Percentiles rank a stretch among this genome's conserved stretches.
These are phyloP conservation scores for Pharus latifolius DNA, from an alignment of 176 grass and related monocot species.

Conservation along the genomic window DNA sequence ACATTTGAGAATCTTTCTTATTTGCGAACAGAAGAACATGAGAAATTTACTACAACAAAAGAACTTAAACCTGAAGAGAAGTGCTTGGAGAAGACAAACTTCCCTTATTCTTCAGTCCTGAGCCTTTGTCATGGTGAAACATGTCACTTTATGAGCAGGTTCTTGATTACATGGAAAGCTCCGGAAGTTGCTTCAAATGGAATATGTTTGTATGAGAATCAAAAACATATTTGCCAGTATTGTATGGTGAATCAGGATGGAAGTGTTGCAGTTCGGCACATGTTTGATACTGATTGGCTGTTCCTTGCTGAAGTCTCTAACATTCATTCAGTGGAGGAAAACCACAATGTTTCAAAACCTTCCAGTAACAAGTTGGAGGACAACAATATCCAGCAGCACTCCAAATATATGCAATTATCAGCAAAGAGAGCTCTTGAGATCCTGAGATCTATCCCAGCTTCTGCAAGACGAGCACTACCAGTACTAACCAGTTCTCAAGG, in stretches of 20 bases:
- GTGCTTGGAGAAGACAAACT: constrained; percentile 3
- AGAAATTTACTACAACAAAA: constrained; percentile 44
- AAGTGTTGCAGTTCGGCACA: constrained; percentile 44
- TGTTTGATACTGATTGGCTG: constrained; percentile 82
- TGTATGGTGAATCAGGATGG: constrained; percentile 29
- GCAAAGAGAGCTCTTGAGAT: constrained; percentile 43
- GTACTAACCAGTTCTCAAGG: constrained; percentile 57
- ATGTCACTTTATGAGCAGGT: constrained; percentile 70
- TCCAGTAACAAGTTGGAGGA: constrained; percentile 10
- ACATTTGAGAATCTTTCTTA: constrained; percentile 45
- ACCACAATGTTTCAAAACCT: background rate
- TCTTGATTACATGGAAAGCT: constrained; percentile 64
- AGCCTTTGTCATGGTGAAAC: constrained; percentile 49
- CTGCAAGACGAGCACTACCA: constrained; percentile 73
- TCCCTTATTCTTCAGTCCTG: constrained; percentile 17
- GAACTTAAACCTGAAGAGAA: constrained; percentile 17
- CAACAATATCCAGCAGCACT: constrained; percentile 16
- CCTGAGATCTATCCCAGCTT: constrained; percentile 68
- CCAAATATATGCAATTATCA: constrained; percentile 47
- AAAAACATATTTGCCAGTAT: constrained; percentile 36
- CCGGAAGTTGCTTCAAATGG: constrained; percentile 7
- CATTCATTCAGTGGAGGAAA: constrained; percentile 15
- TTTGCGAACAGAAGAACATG: constrained; percentile 46
- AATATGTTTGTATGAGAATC: constrained; percentile 25
- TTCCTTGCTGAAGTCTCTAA: constrained; percentile 62